A percentile compares a stretch with the other conserved stretches of the same genome.
phyloP scores from a whole-genome alignment of 1,284 basidiomycete genomes.

The Rhizoctonia solani region DNA sequence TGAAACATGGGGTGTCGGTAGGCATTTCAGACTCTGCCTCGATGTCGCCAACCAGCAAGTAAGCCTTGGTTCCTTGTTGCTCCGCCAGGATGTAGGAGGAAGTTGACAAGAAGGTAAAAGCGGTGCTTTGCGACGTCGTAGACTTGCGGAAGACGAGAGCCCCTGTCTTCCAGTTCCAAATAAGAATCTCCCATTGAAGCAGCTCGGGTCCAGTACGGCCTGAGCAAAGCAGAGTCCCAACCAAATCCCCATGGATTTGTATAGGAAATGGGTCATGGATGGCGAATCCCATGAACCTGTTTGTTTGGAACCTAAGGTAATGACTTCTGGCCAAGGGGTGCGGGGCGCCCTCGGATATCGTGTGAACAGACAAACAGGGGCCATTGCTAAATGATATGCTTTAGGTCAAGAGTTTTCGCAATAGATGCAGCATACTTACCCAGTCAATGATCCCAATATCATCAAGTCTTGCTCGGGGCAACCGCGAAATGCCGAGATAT shows the following conservation, averaged over 20 bases:
- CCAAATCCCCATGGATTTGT: constrained; percentile 28
- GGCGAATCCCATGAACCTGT: constrained; percentile 15
- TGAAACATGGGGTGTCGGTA: background rate
- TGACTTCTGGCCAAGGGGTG: constrained; percentile 15
- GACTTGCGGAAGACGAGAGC: background rate
- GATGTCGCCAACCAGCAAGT: constrained; percentile 6
- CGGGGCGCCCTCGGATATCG: constrained; percentile 2
- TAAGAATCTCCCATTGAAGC: constrained; percentile 6
- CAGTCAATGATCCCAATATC: constrained; percentile 5
- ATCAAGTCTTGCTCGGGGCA: constrained; percentile 17
- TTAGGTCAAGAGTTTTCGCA: background rate
- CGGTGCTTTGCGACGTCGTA: background rate
- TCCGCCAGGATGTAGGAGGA: constrained; percentile 13
- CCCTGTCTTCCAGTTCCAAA: constrained; percentile 33
- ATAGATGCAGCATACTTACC: background rate
- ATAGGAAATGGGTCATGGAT: constrained; percentile 25
- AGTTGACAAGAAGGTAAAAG: constrained; percentile 16
- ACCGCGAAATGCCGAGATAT: constrained; percentile 13
- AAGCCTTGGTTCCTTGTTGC: background rate
- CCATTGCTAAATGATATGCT: background rate
- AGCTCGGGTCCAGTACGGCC: background rate
- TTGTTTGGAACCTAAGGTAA: background rate
- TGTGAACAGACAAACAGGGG: background rate
- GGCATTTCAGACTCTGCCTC: background rate
- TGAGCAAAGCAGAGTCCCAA: constrained; percentile 9